Conservation (phyloP, 768 basidiomycete genomes). For the Pulveroboletus frians region DNA sequence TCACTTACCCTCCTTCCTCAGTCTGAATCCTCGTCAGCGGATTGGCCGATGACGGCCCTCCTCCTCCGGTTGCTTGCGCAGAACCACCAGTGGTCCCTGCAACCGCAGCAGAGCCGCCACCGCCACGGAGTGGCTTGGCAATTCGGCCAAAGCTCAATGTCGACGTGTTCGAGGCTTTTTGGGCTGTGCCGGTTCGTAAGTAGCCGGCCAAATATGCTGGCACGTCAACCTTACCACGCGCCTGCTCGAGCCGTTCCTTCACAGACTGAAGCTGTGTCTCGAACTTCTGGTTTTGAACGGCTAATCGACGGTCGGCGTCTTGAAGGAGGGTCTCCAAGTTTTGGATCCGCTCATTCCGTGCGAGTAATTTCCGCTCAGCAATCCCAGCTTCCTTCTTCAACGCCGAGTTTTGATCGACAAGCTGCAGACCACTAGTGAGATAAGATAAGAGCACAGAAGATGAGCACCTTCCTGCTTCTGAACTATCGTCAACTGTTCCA, state of each 20-base stretch:
- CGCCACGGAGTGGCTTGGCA: constrained; percentile 93
- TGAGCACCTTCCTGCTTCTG: constrained; percentile 80
- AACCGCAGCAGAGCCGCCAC: constrained; percentile 57
- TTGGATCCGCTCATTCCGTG: constrained; percentile 96
- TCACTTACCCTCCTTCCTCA: constrained; percentile 67
- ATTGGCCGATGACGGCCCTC: constrained; percentile 50
- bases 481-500: constrained; percentile 90
- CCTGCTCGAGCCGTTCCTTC: constrained; percentile 87
- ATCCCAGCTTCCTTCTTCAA: constrained; percentile 97
- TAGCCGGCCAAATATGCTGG: constrained; percentile 9
- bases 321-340: constrained; percentile 90
- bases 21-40: constrained; percentile 71
- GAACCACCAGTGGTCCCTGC: constrained; percentile 38
- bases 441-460: background rate
- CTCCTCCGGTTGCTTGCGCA: constrained; percentile 37
- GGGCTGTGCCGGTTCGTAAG: constrained; percentile 45
- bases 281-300: constrained; percentile 93
- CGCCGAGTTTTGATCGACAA: constrained; percentile 96
- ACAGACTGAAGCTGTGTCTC: constrained; percentile 89
- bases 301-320: constrained; percentile 88
- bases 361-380: constrained; percentile 92
- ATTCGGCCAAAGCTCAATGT: constrained; percentile 88
- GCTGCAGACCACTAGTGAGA: constrained; percentile 43
- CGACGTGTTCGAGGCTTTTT: constrained; percentile 68
- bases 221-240: constrained; percentile 60